Conservation (phyloP, 2,329 filamentous ascomycete genomes). For the Chrysosporium queenslandicum region DNA sequence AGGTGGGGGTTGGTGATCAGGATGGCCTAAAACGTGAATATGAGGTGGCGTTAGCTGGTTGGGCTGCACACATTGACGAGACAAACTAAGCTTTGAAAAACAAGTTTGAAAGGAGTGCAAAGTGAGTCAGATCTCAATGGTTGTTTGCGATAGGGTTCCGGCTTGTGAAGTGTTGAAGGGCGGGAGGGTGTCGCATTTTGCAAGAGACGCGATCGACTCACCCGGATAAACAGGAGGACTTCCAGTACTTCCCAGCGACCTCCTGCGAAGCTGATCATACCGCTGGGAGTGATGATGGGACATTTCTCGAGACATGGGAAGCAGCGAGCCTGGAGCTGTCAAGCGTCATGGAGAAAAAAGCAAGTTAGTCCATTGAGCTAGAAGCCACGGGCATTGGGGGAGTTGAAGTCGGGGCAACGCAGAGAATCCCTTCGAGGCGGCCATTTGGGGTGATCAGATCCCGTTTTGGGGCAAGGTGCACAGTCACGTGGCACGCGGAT, state of each 20-base stretch:
- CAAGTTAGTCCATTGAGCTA: background rate
- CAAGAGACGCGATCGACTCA: slow-evolving; percentile 24
- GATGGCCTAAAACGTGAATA: slow-evolving; percentile 13
- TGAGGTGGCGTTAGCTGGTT: background rate
- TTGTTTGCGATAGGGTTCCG: background rate
- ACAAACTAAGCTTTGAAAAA: no score
- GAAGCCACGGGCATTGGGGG: no score
- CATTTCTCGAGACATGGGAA: slow-evolving; percentile 27
- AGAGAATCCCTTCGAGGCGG: no score
- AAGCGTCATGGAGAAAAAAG: slow-evolving; percentile 12
- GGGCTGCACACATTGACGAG: no score
- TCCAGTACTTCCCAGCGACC: slow-evolving; percentile 30
- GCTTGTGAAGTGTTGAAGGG: no score
- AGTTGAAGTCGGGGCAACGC: no score
- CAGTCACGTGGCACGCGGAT: slow-evolving; percentile 14
- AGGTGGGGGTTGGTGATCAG: slow-evolving; percentile 22
- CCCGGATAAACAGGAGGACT: slow-evolving; percentile 30
- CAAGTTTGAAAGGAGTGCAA: no score
- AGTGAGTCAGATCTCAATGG: background rate
- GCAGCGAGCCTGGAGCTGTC: slow-evolving; percentile 7
- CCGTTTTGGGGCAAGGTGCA: slow-evolving; percentile 15
- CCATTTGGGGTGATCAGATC: no score
- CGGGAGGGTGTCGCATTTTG: no score
- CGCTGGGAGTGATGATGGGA: slow-evolving; percentile 26
- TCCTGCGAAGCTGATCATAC: slow-evolving; percentile 28